phyloP scores from a whole-genome alignment of 371 early-diverging fungal species.

The Mortierella sp. region DNA sequence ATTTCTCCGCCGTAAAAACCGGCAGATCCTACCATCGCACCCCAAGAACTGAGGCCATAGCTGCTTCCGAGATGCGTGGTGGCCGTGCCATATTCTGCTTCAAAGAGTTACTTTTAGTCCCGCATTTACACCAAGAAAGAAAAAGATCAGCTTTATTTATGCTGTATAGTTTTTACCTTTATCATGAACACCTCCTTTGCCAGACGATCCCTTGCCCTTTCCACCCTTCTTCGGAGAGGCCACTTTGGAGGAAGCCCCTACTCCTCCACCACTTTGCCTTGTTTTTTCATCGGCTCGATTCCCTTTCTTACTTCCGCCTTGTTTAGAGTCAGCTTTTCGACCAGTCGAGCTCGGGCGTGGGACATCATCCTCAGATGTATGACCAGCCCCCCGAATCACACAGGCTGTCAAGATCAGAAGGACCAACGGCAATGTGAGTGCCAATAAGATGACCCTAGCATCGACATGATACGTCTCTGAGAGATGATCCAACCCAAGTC shows the following conservation, averaged over 20 bases:
- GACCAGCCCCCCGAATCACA: not conserved
- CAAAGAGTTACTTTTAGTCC: no score
- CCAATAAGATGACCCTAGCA: not conserved
- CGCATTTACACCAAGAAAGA: not conserved
- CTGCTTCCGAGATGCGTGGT: not conserved
- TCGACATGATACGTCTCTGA: slow-evolving; percentile 13
- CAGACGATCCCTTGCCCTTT: no score
- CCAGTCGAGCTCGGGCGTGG: not conserved
- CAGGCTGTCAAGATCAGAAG: not conserved
- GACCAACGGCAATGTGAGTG: not conserved
- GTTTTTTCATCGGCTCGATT: not conserved
- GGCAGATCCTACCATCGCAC: slow-evolving; percentile 12
- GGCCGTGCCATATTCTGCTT: not conserved
- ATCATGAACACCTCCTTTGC: slow-evolving; percentile 1
- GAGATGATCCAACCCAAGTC: not conserved
- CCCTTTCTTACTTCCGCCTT: no score
- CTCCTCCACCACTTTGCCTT: not conserved
- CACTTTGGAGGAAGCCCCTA: not conserved
- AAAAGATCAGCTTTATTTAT: not conserved
- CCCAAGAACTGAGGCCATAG: slow-evolving; percentile 15
- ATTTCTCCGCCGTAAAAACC: slow-evolving; percentile 17
- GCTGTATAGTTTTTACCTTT: not conserved
- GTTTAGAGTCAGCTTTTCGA: not conserved
- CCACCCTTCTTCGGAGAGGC: not conserved
- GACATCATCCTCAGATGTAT: not conserved